A percentile compares a stretch with the other conserved stretches of the same genome.
These are phyloP conservation scores for Nicotiana benthamiana DNA, from an alignment of 257 asterid genomes.

Conservation along the genomic window DNA sequence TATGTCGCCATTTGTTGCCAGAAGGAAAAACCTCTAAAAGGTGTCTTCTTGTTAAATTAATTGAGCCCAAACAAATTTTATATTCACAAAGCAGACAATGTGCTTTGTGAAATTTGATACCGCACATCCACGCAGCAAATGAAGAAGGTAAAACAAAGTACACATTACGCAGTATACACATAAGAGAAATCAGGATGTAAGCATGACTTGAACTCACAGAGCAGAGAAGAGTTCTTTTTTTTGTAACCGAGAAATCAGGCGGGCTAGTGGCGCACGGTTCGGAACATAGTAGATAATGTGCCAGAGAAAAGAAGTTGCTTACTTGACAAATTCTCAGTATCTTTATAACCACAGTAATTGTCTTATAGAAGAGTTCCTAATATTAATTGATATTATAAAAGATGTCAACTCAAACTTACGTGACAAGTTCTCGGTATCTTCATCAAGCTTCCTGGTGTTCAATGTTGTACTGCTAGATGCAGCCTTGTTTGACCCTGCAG, in stretches of 20 bases:
- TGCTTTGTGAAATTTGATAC: neutral
- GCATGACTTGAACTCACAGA: neutral
- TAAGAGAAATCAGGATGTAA: neutral
- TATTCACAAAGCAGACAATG: neutral
- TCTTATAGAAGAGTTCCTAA: neutral
- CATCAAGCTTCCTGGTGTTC: slow-evolving; percentile 89
- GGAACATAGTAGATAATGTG: neutral
- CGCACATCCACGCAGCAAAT: neutral
- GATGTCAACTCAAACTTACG: slow-evolving; percentile 42
- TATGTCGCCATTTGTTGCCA: neutral
- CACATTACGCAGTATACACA: neutral
- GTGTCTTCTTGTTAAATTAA: neutral
- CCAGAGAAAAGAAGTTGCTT: neutral
- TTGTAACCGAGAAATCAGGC: neutral
- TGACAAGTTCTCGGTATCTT: slow-evolving; percentile 77
- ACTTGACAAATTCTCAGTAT: neutral
- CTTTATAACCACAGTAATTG: neutral
- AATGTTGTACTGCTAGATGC: slow-evolving; percentile 67
- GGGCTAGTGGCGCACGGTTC: neutral
- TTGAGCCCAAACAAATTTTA: neutral
- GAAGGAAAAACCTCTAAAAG: neutral
- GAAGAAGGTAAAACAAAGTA: neutral
- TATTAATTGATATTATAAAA: neutral
- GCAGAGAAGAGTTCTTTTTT: neutral
- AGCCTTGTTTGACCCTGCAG: slow-evolving; percentile 80